These are phyloP conservation scores for Tricholoma terreum DNA, from an alignment of 768 basidiomycete genomes.

Conservation along the genomic window DNA sequence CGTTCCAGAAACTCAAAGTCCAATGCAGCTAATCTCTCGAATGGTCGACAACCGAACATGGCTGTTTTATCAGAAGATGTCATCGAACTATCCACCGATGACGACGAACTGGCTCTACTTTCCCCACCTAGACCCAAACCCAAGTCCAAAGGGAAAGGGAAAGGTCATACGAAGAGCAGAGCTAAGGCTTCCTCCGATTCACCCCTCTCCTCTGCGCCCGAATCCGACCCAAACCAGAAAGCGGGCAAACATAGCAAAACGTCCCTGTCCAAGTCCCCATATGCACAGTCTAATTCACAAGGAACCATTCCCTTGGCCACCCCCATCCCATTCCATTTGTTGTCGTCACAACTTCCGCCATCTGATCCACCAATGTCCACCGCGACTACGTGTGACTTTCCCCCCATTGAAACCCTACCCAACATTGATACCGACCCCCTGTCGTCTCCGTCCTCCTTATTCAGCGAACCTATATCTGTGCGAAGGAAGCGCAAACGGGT, in stretches of 20 bases:
- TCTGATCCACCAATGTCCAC: conserved; percentile 34
- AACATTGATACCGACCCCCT: conserved; percentile 20
- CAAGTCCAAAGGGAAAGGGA: conserved; percentile 17
- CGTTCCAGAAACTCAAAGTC: conserved; percentile 39
- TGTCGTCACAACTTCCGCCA: conserved; percentile 28
- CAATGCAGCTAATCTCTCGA: background rate
- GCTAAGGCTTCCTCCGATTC: conserved; percentile 1
- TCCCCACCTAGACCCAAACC: conserved; percentile 31
- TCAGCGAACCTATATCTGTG: conserved; percentile 14
- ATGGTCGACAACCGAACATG: background rate
- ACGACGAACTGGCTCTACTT: conserved; percentile 31
- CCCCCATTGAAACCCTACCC: conserved; percentile 35
- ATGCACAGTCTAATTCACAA: conserved; percentile 1
- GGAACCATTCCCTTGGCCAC: conserved; percentile 10
- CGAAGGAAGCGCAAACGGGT: conserved; percentile 15
- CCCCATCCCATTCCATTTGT: conserved; percentile 14
- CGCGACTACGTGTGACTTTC: conserved; percentile 19
- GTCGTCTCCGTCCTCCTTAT: conserved; percentile 34
- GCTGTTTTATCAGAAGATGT: conserved; percentile 24
- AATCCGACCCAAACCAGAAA: conserved; percentile 1
- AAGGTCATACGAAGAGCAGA: conserved; percentile 1
- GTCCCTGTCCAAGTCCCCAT: conserved; percentile 3
- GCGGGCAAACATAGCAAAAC: background rate
- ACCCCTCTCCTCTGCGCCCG: background rate
- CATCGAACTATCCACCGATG: conserved; percentile 45